These are phyloP conservation scores for Fusarium drepaniforme DNA, from an alignment of 2,329 filamentous ascomycete species.

Conservation along the genomic window DNA sequence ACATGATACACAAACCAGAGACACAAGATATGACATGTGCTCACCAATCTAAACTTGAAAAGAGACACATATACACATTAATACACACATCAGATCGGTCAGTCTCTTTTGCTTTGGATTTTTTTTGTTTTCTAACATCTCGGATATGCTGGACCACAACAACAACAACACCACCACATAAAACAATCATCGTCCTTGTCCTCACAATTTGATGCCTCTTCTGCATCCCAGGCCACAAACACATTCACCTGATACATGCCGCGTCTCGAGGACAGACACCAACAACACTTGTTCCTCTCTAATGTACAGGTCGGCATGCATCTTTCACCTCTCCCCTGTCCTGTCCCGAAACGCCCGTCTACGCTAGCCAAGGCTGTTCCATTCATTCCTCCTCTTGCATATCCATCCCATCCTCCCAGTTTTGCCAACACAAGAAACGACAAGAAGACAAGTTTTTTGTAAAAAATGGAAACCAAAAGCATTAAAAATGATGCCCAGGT, in stretches of 20 bases:
- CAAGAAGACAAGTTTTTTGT: slow-evolving; percentile 31
- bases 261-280: slow-evolving; percentile 30
- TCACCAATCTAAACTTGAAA: neutral
- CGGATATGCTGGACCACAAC: slow-evolving; percentile 37
- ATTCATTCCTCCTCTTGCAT: slow-evolving; percentile 38
- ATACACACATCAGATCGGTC: slow-evolving; percentile 20
- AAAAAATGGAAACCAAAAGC: slow-evolving; percentile 26
- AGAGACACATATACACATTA: neutral
- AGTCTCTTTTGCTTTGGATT: slow-evolving; percentile 31
- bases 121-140: slow-evolving; percentile 36
- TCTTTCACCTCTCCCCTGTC: neutral
- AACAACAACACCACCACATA: slow-evolving; percentile 22
- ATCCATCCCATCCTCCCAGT: slow-evolving; percentile 16
- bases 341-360: slow-evolving; percentile 29
- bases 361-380: slow-evolving; percentile 35
- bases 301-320: slow-evolving; percentile 45
- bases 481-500: slow-evolving; percentile 42
- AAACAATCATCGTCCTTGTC: slow-evolving; percentile 14
- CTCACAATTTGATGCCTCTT: slow-evolving; percentile 5
- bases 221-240: slow-evolving; percentile 9
- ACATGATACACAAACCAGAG: neutral
- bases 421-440: slow-evolving; percentile 37
- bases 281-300: slow-evolving; percentile 35
- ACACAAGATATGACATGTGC: neutral
- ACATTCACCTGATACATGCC: slow-evolving; percentile 29